Base-by-base conservation (phyloP, 2,329 filamentous ascomycete genomes). In the Myotisia sp. region DNA sequence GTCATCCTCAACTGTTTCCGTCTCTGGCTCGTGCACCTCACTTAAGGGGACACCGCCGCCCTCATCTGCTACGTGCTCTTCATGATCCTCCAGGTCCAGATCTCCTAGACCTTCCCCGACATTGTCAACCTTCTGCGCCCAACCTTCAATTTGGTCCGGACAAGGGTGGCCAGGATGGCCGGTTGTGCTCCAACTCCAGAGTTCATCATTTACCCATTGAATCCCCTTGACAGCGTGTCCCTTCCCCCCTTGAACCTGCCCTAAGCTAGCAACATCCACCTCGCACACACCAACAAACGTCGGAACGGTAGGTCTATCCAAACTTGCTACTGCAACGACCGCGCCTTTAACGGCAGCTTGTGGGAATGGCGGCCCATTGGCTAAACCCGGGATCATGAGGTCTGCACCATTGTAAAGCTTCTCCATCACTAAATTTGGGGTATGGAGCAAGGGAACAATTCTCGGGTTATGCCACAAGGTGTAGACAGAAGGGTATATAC, bases 191-290 rank as follows among this genome's bases (percentile, higher is more conserved):
- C 71, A 77, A 3, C 61, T 60, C 73, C 74, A 79, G n/a, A 78
- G 48, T 54, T 80, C 76, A 54, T 80, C 76, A 1, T 75, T 74
- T 40, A 67, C 64, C 75, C 76, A 79, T 47, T 79, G 75, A 31
- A 79, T 56, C 3, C 70, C 74, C 42, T 70, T 64, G 6, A 79
- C 73, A 1, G 75, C 76, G 54, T 72, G 69, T 0, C 76, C 76
- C 47, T 72, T 76, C 9, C 63, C 59, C 0, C 75, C 74, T 46
- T 70, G 67, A 4, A 75, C 71, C 32, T 63, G 59, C 2, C 49
- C 53, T 33, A 78, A 49, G 2, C 56, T 59, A 29, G 65, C 65
- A 10, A 79, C 60, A 53, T 79, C 71, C 29, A 77, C 71, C 45
- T 71, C 67, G 47, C 74, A 79, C n/a, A 68, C 56, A 0, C 76